phyloP scores from a whole-genome alignment of 305 asterid genomes.

The Ajuga reptans region DNA sequence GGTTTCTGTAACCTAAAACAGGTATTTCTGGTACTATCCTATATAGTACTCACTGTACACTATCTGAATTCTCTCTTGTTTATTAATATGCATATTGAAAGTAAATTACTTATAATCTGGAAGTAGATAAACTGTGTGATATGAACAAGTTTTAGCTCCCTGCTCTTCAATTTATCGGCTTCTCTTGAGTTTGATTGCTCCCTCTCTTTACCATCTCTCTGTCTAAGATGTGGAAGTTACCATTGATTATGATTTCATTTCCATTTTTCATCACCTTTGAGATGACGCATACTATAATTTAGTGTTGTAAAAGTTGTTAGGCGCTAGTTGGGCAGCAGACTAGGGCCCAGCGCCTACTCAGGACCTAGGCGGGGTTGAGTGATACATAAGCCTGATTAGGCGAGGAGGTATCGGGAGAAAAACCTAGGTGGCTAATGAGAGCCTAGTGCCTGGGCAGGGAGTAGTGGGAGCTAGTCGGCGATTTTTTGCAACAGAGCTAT shows the following conservation, averaged over 20 bases:
- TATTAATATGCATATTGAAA: neutral
- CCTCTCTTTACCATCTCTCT: neutral
- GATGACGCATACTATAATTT: neutral
- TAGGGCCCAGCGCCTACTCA: too few relatives aligned
- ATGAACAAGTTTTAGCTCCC: neutral
- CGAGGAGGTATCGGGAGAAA: too few relatives aligned
- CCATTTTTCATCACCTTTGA: neutral
- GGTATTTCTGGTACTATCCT: constrained; percentile 27
- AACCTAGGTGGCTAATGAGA: too few relatives aligned
- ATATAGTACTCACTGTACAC: neutral
- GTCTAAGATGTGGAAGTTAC: neutral
- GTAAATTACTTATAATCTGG: neutral
- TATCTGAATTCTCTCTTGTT: constrained; percentile 2
- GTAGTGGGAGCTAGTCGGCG: too few relatives aligned
- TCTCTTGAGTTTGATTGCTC: neutral
- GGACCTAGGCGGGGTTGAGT: too few relatives aligned
- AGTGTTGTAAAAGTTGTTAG: neutral
- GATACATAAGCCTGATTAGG: too few relatives aligned
- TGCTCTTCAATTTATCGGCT: neutral
- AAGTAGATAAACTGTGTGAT: neutral
- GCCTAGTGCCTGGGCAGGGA: too few relatives aligned
- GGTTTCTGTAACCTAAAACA: constrained; percentile 69
- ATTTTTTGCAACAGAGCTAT: too few relatives aligned
- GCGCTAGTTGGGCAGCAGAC: too few relatives aligned
- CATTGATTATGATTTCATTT: constrained; percentile 6